Percentiles rank a stretch among this genome's conserved stretches.
phyloP scores from a whole-genome alignment of 1,139 yeast genomes.

The Kazachstania sp. region DNA sequence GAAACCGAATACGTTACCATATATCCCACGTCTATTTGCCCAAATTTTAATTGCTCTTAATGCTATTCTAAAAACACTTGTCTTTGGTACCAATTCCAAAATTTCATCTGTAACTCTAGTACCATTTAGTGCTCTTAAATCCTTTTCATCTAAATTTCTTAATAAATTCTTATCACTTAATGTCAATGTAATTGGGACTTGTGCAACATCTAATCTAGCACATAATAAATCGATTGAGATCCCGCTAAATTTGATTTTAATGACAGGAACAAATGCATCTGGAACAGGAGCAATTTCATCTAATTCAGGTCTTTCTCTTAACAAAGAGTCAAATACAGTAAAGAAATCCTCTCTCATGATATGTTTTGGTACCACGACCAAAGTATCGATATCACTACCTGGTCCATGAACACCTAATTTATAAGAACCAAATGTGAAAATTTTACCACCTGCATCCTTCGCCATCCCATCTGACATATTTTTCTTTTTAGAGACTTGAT shows the following conservation, averaged over 20 bases:
- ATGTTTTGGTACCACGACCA: conserved; percentile 93
- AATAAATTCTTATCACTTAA: conserved; percentile 77
- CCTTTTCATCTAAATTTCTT: conserved; percentile 82
- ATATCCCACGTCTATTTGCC: conserved; percentile 93
- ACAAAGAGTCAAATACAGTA: conserved; percentile 58
- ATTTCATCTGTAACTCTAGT: conserved; percentile 97
- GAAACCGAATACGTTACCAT: conserved; percentile 91
- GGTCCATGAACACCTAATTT: conserved; percentile 95
- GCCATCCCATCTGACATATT: conserved; percentile 99
- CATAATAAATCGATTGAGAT: conserved; percentile 84
- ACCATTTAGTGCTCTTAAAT: conserved; percentile 82
- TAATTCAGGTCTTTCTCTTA: conserved; percentile 65
- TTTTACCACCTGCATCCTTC: conserved; percentile 91
- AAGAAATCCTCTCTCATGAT: conserved; percentile 88
- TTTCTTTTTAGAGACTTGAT: conserved; percentile 63
- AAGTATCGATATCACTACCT: conserved; percentile 94
- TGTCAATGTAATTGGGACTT: conserved; percentile 65
- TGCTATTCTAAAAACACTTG: conserved; percentile 87
- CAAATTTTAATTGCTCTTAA: conserved; percentile 86
- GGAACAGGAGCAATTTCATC: conserved; percentile 91
- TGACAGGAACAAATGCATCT: conserved; percentile 94
- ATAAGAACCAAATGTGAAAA: conserved; percentile 94
- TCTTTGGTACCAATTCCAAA: conserved; percentile 79
- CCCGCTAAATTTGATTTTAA: conserved; percentile 78
- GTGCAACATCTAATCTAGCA: conserved; percentile 73